Evolutionary conservation across 805 yeast species (phyloP).

Genomic region (Jamesozyma gamospora): DNA sequence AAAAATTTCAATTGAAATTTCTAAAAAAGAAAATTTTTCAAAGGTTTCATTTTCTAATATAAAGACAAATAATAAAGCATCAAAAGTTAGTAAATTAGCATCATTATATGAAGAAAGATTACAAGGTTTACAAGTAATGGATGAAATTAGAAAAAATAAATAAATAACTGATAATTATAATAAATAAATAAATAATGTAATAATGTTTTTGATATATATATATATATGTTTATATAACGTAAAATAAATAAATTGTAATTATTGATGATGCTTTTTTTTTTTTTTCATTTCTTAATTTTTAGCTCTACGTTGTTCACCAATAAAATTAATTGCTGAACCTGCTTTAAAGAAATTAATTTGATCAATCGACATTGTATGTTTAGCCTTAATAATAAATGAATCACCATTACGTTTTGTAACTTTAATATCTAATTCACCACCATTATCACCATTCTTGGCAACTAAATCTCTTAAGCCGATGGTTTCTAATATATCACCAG

Average conservation of each 20-base stretch:
- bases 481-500: slow-evolving; percentile 74
- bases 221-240: no score
- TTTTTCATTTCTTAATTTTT: not conserved
- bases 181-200: no score
- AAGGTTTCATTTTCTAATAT: slow-evolving; percentile 32
- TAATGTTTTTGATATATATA: no score
- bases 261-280: no score
- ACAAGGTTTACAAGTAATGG: slow-evolving; percentile 30
- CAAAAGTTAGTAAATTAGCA: slow-evolving; percentile 55
- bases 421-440: slow-evolving; percentile 63
- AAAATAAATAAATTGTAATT: not conserved
- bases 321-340: slow-evolving; percentile 91
- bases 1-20: slow-evolving; percentile 5
- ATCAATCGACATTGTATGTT: slow-evolving; percentile 95
- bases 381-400: slow-evolving; percentile 57
- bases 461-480: slow-evolving; percentile 66
- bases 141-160: slow-evolving; percentile 22
- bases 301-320: slow-evolving; percentile 47
- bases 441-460: slow-evolving; percentile 75
- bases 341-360: slow-evolving; percentile 94
- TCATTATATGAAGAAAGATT: slow-evolving; percentile 52
- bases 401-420: slow-evolving; percentile 72
- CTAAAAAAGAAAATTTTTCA: slow-evolving; percentile 21
- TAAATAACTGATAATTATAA: not conserved
- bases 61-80: slow-evolving; percentile 47